phyloP scores from a whole-genome alignment of 495 filamentous ascomycete species.

The Hypoxylon rickii region DNA sequence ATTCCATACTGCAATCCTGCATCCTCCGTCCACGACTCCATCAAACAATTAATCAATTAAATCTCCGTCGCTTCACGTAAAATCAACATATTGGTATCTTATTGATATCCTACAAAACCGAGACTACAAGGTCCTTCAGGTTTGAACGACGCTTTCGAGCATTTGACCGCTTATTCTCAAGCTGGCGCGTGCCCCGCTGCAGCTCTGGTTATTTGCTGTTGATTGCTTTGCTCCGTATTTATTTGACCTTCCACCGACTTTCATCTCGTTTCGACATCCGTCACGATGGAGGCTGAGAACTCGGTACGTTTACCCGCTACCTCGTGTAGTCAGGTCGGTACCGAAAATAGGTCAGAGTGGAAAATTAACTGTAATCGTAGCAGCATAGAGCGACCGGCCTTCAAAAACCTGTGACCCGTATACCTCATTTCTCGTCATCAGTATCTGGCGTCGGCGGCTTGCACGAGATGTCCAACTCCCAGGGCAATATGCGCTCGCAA shows the following conservation, averaged over 20 bases:
- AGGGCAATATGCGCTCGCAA: slow-evolving; percentile 69
- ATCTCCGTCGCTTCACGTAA: slow-evolving; percentile 3
- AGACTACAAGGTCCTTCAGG: not conserved
- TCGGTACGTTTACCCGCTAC: slow-evolving; percentile 33
- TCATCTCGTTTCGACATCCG: slow-evolving; percentile 33
- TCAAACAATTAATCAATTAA: not conserved
- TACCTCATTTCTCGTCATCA: slow-evolving; percentile 23
- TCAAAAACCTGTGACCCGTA: slow-evolving; percentile 11
- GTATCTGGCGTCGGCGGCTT: slow-evolving; percentile 27
- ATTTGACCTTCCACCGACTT: too few species aligned
- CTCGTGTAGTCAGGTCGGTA: not conserved
- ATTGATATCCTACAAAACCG: slow-evolving; percentile 2
- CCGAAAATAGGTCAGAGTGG: not conserved
- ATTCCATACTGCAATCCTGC: slow-evolving; percentile 19
- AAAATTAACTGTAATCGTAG: slow-evolving; percentile 11
- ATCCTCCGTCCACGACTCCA: slow-evolving; percentile 4
- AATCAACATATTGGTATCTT: too few species aligned
- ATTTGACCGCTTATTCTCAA: not conserved
- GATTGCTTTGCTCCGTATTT: too few species aligned
- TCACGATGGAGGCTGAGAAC: slow-evolving; percentile 52
- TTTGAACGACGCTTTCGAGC: slow-evolving; percentile 6
- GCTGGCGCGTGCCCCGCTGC: slow-evolving; percentile 17
- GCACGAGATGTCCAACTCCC: slow-evolving; percentile 59
- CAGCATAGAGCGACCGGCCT: slow-evolving; percentile 23
- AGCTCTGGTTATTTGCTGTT: slow-evolving; percentile 42